Base-by-base conservation (phyloP, 1,284 basidiomycete genomes). In the Ganoderma lingzhi region DNA sequence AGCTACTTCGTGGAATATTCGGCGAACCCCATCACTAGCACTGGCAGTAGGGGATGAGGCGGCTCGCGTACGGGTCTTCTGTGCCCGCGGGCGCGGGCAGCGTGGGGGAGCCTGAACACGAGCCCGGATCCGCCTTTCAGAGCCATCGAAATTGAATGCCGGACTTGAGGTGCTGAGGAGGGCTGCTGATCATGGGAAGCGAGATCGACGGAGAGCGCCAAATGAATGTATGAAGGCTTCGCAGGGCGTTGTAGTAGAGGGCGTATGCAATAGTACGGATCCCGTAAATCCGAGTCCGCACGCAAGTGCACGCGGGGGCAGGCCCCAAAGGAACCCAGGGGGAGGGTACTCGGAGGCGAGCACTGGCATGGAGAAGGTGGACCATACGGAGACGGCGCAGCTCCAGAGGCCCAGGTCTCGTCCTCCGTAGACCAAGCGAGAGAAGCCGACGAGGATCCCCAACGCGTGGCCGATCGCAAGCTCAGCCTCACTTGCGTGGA, bases 381-480 rank as follows among this genome's bases (percentile, higher is more conserved):
- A 23, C 39, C 12, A 35, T 35, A 35, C 35, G 4, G 3, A 8
- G 48, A 28, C 28, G 23, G 3, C 48, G 48, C 23, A 4, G 1
- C 23, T 12, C 23, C 48, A 28, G 42, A 12, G 10, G 23, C 4
- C 23, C 4, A 10, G 12, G 23, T 28, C 48, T 14, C 5, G 48
- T 10, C 48, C 48, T 51, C 23, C 48, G 12, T 14, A 10, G 10
- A 51, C 23, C 23, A 3, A 39, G 53, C 53, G 14, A 5, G 56
- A 59, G 56, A 59, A 39, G 56, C 56, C 15, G 56, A 15, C 56
- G 56, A 59, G 56, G 56, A 59, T 59, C 56, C 35, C 32, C 35
- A 59, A n/a, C 35, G 35, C 32, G 35, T 39, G 56, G 35, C 19
- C 56, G 56, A 58, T 58, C 56, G 56, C 32, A 15, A 55, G 51